phyloP scores from a whole-genome alignment of 129 eudicot species.

The Centella asiatica region DNA sequence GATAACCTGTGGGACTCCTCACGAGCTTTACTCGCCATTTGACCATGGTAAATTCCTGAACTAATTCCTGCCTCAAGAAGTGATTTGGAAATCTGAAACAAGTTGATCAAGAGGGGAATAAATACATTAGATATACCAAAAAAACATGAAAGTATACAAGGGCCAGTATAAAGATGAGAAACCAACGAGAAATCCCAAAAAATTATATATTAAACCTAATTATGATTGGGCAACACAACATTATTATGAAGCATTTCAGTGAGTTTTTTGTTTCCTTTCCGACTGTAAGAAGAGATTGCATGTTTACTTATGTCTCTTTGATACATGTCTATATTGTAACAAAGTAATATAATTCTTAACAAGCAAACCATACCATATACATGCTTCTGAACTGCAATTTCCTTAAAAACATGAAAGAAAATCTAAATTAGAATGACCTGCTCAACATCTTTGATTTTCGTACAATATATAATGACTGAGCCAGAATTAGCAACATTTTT shows the following conservation, averaged over 20 bases:
- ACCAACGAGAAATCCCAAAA: background rate
- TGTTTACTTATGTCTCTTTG: background rate
- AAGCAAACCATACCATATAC: background rate
- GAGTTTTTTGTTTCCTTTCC: background rate
- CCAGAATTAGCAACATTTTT: conserved; percentile 40
- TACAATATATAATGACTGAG: conserved; percentile 75
- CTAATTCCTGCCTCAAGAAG: conserved; percentile 51
- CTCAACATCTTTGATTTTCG: conserved; percentile 74
- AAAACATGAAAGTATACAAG: conserved; percentile 1
- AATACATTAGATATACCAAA: background rate
- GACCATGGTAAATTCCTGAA: conserved; percentile 90
- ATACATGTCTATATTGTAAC: too few relatives aligned
- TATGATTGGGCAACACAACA: background rate
- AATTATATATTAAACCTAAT: background rate
- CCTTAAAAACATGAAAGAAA: background rate
- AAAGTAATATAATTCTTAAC: too few relatives aligned
- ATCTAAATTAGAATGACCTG: conserved; percentile 41
- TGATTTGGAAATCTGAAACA: conserved; percentile 38
- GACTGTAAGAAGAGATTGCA: background rate
- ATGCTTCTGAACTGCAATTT: background rate
- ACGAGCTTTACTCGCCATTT: conserved; percentile 67
- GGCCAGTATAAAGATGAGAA: background rate
- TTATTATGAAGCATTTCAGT: background rate
- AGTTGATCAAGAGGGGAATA: background rate
- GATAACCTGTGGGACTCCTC: conserved; percentile 72